Evolutionary conservation across 2,329 filamentous ascomycete species (phyloP).

Genomic region (Colletotrichum viniferum): DNA sequence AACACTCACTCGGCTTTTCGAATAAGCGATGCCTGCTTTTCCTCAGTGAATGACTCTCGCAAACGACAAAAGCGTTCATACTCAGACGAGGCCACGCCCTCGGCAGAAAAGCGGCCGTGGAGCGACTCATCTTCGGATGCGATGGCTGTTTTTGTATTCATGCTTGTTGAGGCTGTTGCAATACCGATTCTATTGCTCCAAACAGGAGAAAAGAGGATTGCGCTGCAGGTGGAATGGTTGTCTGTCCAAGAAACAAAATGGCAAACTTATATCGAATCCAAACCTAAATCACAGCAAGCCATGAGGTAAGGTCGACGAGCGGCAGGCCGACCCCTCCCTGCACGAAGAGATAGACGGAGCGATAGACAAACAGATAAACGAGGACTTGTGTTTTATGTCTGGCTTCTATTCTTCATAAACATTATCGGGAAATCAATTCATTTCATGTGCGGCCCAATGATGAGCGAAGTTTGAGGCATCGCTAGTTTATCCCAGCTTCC

Average conservation of each 20-base stretch:
- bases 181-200: accelerated
- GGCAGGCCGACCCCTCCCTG: background rate
- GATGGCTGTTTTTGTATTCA: background rate
- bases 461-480: background rate
- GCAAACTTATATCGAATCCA: background rate
- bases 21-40: background rate
- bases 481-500: background rate
- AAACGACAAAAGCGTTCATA: background rate
- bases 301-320: background rate
- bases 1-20: background rate
- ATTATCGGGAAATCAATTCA: background rate
- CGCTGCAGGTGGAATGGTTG: accelerated
- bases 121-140: background rate
- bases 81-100: background rate
- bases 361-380: background rate
- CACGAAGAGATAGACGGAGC: background rate
- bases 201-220: background rate
- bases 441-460: background rate
- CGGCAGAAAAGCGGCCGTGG: background rate
- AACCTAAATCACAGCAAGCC: background rate
- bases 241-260: background rate
- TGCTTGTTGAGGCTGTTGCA: background rate
- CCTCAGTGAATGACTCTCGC: background rate
- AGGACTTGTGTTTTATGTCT: background rate
- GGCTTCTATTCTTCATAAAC: no score